Percentiles rank a stretch among this genome's conserved stretches.
Evolutionary conservation across 768 basidiomycete genomes (phyloP).

Genomic region (Phaffia tasmanica): DNA sequence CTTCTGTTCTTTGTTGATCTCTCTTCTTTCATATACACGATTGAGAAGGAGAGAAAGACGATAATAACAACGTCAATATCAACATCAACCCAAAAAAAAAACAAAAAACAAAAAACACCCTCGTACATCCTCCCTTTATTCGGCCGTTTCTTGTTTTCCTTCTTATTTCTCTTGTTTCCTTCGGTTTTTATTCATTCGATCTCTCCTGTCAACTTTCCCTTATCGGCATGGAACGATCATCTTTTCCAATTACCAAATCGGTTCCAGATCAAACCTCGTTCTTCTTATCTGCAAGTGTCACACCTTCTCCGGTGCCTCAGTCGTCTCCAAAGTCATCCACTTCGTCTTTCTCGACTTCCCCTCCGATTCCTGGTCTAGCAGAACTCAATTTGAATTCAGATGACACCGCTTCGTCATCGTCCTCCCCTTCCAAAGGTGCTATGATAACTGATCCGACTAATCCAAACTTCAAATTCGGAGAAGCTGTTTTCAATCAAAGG

Average conservation of each 20-base stretch:
- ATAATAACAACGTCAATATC: background rate
- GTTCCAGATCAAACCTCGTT: background rate
- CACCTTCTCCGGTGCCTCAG: background rate
- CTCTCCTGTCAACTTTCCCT: background rate
- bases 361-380: conserved; percentile 9
- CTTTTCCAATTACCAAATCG: background rate
- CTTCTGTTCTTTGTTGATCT: background rate
- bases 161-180: background rate
- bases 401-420: background rate
- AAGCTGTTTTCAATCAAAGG: background rate
- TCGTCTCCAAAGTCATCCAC: background rate
- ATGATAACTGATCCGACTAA: background rate
- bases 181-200: background rate
- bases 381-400: background rate
- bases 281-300: background rate
- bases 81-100: conserved; percentile 1
- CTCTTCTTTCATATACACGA: background rate
- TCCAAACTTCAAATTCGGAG: conserved; percentile 9
- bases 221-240: background rate
- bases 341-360: background rate
- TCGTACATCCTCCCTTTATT: background rate
- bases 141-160: background rate
- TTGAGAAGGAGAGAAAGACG: background rate
- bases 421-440: background rate
- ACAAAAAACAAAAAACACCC: background rate